Base-by-base conservation (phyloP, 2,329 filamentous ascomycete species). In the Chaetomiaceae sp. region DNA sequence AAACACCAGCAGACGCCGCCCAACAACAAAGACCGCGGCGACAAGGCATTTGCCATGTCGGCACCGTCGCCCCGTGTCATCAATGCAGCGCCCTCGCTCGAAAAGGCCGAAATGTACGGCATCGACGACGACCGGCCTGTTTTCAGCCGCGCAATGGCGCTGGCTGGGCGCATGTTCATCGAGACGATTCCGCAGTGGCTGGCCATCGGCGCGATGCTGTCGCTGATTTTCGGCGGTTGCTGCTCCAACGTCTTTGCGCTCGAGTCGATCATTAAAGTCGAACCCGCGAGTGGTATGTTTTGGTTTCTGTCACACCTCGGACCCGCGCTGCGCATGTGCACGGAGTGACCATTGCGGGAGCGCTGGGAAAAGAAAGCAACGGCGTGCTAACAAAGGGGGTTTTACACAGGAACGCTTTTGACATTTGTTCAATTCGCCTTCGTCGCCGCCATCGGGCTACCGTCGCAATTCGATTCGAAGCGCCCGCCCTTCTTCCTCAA, bases 221-320 rank as follows among this genome's bases (percentile, higher is more conserved):
- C 78, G 47, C 79, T 97, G 60, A 97, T 99, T 55, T 96, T 99
- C 69, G 94, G 94, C 47, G 94, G 94, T 53, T 67, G 65, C 59
- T 62, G 62, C 58, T 62, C 66, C 63, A 67, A 95, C 85, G 90
- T 96, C n/a, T 97, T 95, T 72, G 90, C 92, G 36, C 78, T 99
- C 52, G 94, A 99, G 71, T 88, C 89, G 42, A 95, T 97, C 63
- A 84, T 99, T 67, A 95, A 94, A 88, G 85, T 89, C 67, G 89
- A 95, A 68, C 86, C 90, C 38, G 84, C 85, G 52, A 92, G 89
- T 65, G 92, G 91, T 86, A 81, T 36, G 69, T 61, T 37, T 49
- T 45, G n/a, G 27, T 16, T 13, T 29, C 7, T 44, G 11, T 40
- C 33, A 18, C 18, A 3, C n/a, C 5, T 13, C 29, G 13, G 18